Evolutionary conservation across 2,329 filamentous ascomycete genomes (phyloP).

Genomic region (Teratosphaeria gauchensis): DNA sequence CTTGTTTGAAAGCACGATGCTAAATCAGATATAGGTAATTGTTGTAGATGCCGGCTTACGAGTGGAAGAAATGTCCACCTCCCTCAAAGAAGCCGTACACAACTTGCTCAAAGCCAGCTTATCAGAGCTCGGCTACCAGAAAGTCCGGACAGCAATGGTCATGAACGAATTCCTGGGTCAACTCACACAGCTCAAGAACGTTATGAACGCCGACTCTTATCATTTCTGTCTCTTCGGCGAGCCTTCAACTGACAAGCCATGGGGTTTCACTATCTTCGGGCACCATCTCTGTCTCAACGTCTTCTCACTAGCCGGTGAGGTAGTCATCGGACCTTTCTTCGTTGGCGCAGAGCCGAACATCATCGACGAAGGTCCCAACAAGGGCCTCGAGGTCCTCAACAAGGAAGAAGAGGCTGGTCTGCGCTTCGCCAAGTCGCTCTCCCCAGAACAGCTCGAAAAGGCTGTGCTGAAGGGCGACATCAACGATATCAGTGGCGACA

Average conservation of each 20-base stretch:
- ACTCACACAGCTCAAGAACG: constrained; percentile 47
- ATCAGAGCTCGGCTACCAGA: constrained; percentile 59
- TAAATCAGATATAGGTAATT: constrained; percentile 39
- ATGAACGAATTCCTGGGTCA: constrained; percentile 65
- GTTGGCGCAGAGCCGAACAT: constrained; percentile 69
- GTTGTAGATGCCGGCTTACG: constrained; percentile 55
- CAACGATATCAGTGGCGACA: constrained; percentile 47
- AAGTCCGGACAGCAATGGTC: constrained; percentile 58
- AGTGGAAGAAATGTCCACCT: constrained; percentile 49
- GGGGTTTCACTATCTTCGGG: constrained; percentile 67
- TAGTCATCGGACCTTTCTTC: constrained; percentile 64
- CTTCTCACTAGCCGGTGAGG: constrained; percentile 54
- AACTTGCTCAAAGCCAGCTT: constrained; percentile 48
- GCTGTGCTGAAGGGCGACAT: constrained; percentile 48
- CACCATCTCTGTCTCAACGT: constrained; percentile 66
- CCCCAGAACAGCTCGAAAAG: constrained; percentile 33
- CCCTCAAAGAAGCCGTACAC: constrained; percentile 43
- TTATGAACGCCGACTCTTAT: constrained; percentile 66
- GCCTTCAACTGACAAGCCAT: constrained; percentile 48
- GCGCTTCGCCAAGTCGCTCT: constrained; percentile 55
- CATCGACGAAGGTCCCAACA: constrained; percentile 54
- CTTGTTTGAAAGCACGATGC: not conserved
- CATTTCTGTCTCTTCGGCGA: constrained; percentile 62
- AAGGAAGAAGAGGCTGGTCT: constrained; percentile 55
- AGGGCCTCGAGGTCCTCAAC: constrained; percentile 55